Conservation (phyloP, 1,284 basidiomycete genomes). For the Apiotrichum gamsii region DNA sequence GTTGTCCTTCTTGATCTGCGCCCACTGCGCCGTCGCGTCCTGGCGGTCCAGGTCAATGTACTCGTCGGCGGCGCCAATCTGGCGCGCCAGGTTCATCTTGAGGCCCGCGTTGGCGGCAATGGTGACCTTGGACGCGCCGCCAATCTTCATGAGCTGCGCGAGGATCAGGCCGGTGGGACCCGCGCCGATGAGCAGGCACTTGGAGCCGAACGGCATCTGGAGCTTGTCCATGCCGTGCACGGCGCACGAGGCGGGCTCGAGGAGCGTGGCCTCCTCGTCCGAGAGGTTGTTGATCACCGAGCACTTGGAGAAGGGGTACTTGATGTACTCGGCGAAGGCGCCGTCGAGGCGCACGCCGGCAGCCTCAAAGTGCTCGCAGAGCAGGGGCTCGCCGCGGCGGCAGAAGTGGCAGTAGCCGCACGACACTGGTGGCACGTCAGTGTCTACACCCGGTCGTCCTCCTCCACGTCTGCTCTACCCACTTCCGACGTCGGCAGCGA, state of each 20-base stretch:
- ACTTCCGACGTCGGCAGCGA: slow-evolving; percentile 63
- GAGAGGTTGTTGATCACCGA: slow-evolving; percentile 77
- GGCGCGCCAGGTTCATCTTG: slow-evolving; percentile 73
- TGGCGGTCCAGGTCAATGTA: slow-evolving; percentile 74
- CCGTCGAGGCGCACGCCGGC: slow-evolving; percentile 69
- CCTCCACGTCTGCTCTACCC: slow-evolving; percentile 8
- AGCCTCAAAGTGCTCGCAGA: slow-evolving; percentile 70
- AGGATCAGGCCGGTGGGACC: slow-evolving; percentile 72
- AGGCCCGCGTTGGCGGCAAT: slow-evolving; percentile 78
- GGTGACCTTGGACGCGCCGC: slow-evolving; percentile 67
- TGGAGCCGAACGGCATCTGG: slow-evolving; percentile 65
- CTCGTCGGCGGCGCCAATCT: slow-evolving; percentile 68
- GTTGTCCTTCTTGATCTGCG: slow-evolving; percentile 65
- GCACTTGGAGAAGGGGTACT: slow-evolving; percentile 61
- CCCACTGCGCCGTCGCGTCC: slow-evolving; percentile 72
- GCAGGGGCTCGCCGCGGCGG: slow-evolving; percentile 64
- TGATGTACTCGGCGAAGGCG: slow-evolving; percentile 81
- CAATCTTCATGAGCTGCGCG: slow-evolving; percentile 75
- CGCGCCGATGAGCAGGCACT: slow-evolving; percentile 62
- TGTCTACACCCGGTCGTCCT: too few species aligned
- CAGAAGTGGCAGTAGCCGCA: slow-evolving; percentile 78
- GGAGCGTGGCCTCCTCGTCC: slow-evolving; percentile 80
- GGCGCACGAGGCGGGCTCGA: slow-evolving; percentile 81
- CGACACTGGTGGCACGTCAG: slow-evolving; percentile 1
- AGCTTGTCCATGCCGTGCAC: slow-evolving; percentile 83